Base-by-base conservation (phyloP, 2,329 filamentous ascomycete species). In the Neofusicoccum laricinum region DNA sequence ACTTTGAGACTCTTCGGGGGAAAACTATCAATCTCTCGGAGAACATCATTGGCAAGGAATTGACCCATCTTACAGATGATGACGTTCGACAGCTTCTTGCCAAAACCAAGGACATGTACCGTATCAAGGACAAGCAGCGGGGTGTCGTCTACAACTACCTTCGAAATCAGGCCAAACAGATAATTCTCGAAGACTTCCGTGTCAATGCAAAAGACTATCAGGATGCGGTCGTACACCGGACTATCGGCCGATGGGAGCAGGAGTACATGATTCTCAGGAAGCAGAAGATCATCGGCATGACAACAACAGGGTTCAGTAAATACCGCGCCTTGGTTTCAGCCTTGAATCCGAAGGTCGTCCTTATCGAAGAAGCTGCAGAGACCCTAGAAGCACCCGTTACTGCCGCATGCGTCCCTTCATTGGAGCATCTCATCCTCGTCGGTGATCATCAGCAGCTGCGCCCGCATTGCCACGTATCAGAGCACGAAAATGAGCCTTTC, bases 351-450 rank as follows among this genome's bases (percentile, higher is more conserved):
- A 85, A 81, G 25, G 81, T 91, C 3, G 81, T 94, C 14, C 77
- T 96, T 41, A 88, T 96, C 55, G 90, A 95, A 79, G 90, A 95
- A 77, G 90, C 90, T 0, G 92, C 91, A 0, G 91, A 96, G 72
- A 90, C 89, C 0, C 83, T 88, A 5, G 89, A 91, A 71, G 85
- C 86, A 6, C 86, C 85, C 1, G 79, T 90, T 49, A 79, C 84
- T 8, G 85, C 81, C 5, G 84, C 85, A 12, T 88, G 87, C 71
- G 73, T 90, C 38, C 82, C 87, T 21, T 84, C 84, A 2, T 70
- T 90, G 2, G 78, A 90, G 68, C 88, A 90, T 65, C 77, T 90
- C 36, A 85, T 90, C 61, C 79, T 90, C 1, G 86, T 96, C 0
- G 92, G 92, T 0, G 92, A 96, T 71, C 92, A 96, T 69, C 85